Percentiles rank a stretch among this genome's conserved stretches.
Conservation (phyloP, 345 rosid species). For the Stellera chamaejasme region DNA sequence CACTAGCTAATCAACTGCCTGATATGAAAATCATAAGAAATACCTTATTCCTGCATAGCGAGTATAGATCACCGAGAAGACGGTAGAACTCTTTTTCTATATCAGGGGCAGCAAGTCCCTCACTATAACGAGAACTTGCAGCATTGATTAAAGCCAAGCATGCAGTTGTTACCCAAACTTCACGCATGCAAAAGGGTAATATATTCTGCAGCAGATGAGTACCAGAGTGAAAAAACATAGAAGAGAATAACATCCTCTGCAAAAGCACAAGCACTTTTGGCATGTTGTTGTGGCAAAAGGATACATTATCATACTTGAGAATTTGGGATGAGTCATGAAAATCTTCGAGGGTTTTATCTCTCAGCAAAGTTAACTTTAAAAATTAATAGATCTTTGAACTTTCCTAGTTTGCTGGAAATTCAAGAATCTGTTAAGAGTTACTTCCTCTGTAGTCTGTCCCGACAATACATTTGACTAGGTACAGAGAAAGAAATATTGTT, state of each 20-base stretch:
- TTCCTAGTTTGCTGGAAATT: no score
- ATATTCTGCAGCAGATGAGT: slow-evolving; percentile 31
- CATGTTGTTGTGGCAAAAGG: no score
- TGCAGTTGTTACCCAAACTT: slow-evolving; percentile 94
- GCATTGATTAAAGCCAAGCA: slow-evolving; percentile 69
- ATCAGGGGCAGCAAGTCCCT: slow-evolving; percentile 59
- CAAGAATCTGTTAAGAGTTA: no score
- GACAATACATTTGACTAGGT: no score
- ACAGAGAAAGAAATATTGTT: no score
- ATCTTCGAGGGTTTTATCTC: no score
- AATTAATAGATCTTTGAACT: no score
- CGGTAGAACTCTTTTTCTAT: slow-evolving; percentile 90
- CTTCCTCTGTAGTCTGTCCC: no score
- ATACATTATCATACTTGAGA: no score
- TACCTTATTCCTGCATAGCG: slow-evolving; percentile 88
- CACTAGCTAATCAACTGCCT: background rate
- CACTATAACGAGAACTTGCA: slow-evolving; percentile 59
- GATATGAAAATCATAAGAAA: slow-evolving; percentile 10
- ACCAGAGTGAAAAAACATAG: slow-evolving; percentile 5
- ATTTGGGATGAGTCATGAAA: no score
- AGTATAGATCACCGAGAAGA: slow-evolving; percentile 92
- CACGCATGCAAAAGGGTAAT: slow-evolving; percentile 76
- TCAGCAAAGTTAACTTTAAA: no score
- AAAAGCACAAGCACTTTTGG: background rate
- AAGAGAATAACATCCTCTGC: background rate